These are phyloP conservation scores for Sophora flavescens DNA, from an alignment of 306 rosid genomes.

Conservation along the genomic window DNA sequence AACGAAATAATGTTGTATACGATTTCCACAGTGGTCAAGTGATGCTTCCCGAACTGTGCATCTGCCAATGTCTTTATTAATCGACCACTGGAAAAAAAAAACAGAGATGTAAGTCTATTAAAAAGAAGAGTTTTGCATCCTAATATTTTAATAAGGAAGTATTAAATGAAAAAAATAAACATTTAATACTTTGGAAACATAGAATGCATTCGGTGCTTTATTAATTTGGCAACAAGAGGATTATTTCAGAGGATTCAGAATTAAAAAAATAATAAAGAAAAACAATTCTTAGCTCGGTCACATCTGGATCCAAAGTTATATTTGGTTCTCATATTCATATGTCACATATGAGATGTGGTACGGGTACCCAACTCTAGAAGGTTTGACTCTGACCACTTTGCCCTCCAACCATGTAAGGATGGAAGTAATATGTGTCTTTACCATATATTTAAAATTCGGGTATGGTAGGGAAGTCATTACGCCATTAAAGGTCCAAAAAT, in stretches of 20 bases:
- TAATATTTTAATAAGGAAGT: no score
- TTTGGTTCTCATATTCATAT: neutral
- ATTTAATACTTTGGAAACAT: no score
- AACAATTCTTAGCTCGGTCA: neutral
- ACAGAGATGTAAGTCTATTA: neutral
- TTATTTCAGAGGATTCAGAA: no score
- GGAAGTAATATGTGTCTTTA: neutral
- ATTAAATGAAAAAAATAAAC: no score
- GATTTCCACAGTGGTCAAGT: slow-evolving; percentile 80
- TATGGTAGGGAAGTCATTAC: slow-evolving; percentile 26
- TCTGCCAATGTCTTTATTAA: slow-evolving; percentile 81
- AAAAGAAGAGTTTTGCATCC: neutral
- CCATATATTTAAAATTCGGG: neutral
- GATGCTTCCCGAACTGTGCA: slow-evolving; percentile 82
- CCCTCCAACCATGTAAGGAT: slow-evolving; percentile 4
- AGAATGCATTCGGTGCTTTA: no score
- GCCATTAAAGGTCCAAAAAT: slow-evolving; percentile 64
- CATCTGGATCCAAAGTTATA: slow-evolving; percentile 24
- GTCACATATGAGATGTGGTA: no score
- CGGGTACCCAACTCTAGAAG: slow-evolving; percentile 21
- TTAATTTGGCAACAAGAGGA: no score
- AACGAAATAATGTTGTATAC: slow-evolving; percentile 84
- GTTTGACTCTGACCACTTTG: slow-evolving; percentile 29
- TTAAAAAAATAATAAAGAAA: neutral
- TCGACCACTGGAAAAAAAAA: slow-evolving; percentile 63